A percentile compares a stretch with the other conserved stretches of the same genome.
These are phyloP conservation scores for Lactuca sativa DNA, from an alignment of 129 eudicot species.

Conservation along the genomic window DNA sequence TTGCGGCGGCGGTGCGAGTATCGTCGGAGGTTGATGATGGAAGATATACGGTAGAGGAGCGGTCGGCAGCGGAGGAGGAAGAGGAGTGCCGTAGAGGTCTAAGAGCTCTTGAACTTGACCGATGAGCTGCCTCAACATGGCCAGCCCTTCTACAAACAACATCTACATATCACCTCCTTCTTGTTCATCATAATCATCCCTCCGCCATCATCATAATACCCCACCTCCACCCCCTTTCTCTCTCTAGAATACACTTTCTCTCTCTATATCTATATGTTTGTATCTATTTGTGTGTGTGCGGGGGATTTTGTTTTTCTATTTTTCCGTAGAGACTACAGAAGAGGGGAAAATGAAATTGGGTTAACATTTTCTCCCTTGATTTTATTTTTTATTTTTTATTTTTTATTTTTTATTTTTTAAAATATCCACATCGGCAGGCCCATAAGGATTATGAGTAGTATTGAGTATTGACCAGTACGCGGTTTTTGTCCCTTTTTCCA, in stretches of 20 bases:
- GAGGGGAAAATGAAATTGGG: conserved; percentile 20
- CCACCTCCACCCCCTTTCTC: conserved; percentile 22
- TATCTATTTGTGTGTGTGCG: conserved; percentile 18
- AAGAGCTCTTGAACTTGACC: conserved; percentile 55
- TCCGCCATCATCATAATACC: conserved; percentile 31
- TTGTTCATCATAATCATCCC: conserved; percentile 20
- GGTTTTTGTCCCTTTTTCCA: conserved; percentile 35
- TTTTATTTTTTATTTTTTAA: neutral
- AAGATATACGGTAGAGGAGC: conserved; percentile 33
- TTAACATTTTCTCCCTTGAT: neutral
- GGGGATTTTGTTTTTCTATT: conserved; percentile 28
- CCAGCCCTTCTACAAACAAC: conserved; percentile 46
- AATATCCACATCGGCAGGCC: conserved; percentile 28
- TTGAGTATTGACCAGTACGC: conserved; percentile 45
- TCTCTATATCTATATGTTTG: conserved; percentile 21
- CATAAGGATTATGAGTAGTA: conserved; percentile 31
- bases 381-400: neutral
- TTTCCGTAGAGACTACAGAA: neutral
- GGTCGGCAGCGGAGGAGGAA: conserved; percentile 27
- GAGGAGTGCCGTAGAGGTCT: conserved; percentile 47
- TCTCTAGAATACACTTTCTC: conserved; percentile 21
- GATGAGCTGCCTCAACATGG: conserved; percentile 76
- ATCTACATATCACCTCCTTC: conserved; percentile 22
- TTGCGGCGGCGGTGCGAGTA: conserved; percentile 25
- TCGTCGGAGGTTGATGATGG: conserved; percentile 28